A percentile compares a stretch with the other conserved stretches of the same genome.
These are phyloP conservation scores for Tetrapisispora iriomotensis DNA, from an alignment of 805 yeast genomes.

Conservation along the genomic window DNA sequence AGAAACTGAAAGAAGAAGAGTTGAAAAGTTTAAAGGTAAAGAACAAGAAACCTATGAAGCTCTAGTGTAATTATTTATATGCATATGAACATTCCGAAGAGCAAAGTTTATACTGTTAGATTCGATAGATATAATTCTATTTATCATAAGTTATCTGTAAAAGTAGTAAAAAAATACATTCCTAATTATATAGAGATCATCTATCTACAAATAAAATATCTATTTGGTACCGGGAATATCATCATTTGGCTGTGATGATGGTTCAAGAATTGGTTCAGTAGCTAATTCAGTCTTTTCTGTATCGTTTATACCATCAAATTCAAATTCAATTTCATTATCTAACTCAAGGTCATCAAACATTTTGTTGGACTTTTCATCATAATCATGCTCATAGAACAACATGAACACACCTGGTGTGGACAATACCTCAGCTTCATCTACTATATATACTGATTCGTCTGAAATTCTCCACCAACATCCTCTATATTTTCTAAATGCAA, in stretches of 20 bases:
- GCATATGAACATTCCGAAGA: background rate
- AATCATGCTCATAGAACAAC: constrained; percentile 72
- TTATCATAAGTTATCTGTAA: no score
- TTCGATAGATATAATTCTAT: no score
- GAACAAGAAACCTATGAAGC: constrained; percentile 18
- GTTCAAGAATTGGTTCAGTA: no score
- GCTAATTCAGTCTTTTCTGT: constrained; percentile 5
- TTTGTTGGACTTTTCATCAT: constrained; percentile 26
- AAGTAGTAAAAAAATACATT: no score
- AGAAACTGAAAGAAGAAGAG: constrained; percentile 10
- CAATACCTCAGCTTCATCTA: constrained; percentile 71
- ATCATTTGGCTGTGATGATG: no score
- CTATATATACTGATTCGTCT: constrained; percentile 78
- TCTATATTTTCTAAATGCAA: constrained; percentile 70
- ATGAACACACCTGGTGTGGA: constrained; percentile 81
- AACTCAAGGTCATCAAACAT: constrained; percentile 21
- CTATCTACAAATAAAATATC: background rate
- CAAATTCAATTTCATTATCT: constrained; percentile 11
- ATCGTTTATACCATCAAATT: constrained; percentile 15
- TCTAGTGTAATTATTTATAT: constrained; percentile 11
- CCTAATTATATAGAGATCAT: no score
- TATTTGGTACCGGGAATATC: no score
- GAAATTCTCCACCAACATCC: constrained; percentile 94
- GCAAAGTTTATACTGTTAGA: no score
- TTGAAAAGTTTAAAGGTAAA: constrained; percentile 15